A percentile compares a stretch with the other conserved stretches of the same genome.
These are phyloP conservation scores for Aspergillus neoniger DNA, from an alignment of 2,329 filamentous ascomycete genomes.

Conservation along the genomic window DNA sequence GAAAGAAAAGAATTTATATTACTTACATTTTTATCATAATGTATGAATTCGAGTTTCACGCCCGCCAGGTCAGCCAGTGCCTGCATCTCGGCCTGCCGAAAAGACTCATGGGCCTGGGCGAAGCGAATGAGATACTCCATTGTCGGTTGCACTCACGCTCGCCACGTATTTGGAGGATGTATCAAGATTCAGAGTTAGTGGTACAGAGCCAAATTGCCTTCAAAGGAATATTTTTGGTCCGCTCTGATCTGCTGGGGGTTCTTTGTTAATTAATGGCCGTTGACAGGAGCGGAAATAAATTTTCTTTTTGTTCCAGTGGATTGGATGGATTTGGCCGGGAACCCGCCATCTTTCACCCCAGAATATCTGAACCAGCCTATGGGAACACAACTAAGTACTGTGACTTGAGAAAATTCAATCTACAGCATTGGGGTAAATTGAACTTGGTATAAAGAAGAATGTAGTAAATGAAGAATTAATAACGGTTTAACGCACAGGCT, in stretches of 20 bases:
- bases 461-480: background rate
- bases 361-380: no score
- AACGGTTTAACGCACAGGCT: background rate
- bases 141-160: background rate
- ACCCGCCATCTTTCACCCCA: background rate
- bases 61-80: conserved; percentile 71
- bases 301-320: conserved; percentile 11
- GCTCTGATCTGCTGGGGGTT: background rate
- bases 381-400: background rate
- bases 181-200: background rate
- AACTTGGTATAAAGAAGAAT: background rate
- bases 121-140: conserved; percentile 87
- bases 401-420: background rate
- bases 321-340: conserved; percentile 6
- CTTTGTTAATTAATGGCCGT: background rate
- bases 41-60: conserved; percentile 70
- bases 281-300: conserved; percentile 8
- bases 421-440: no score
- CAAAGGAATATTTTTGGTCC: background rate
- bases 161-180: background rate
- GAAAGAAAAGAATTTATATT: background rate
- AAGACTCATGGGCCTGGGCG: conserved; percentile 86
- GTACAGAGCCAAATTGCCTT: background rate
- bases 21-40: conserved; percentile 72
- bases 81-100: conserved; percentile 80